Percentiles rank a stretch among this genome's conserved stretches.
Evolutionary conservation across 78 protist genomes (phyloP).

Genomic region (Capsaspora owczarzaki): DNA sequence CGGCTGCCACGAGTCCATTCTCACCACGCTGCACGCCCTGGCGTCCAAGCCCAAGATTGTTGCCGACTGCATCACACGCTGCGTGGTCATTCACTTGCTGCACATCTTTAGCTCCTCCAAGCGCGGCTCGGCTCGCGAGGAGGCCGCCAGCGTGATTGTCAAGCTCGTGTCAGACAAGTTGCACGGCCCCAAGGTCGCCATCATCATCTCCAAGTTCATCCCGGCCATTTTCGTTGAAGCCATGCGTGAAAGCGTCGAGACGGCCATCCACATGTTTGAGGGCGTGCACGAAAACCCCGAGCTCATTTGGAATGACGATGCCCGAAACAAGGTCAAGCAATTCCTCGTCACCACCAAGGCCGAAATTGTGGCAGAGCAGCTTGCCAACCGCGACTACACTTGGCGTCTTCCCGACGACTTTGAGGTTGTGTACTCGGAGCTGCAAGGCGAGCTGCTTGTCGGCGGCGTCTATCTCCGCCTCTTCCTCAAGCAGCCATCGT

Average conservation of each 20-base stretch:
- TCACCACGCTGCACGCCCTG: neutral
- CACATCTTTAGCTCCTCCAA: conserved; percentile 8
- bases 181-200: conserved; percentile 31
- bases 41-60: conserved; percentile 32
- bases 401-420: neutral
- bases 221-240: conserved; percentile 67
- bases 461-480: conserved; percentile 66
- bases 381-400: neutral
- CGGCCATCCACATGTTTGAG: conserved; percentile 46
- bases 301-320: conserved; percentile 31
- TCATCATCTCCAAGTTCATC: conserved; percentile 29
- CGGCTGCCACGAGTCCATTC: neutral
- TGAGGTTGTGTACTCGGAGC: conserved; percentile 9
- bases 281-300: conserved; percentile 39
- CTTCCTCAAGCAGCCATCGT: conserved; percentile 51
- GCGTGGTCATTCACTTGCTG: conserved; percentile 46
- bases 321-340: conserved; percentile 9
- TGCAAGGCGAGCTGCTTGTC: conserved; percentile 32
- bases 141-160: conserved; percentile 5
- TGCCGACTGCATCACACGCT: conserved; percentile 11
- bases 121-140: neutral
- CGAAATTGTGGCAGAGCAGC: neutral
- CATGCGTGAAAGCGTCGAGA: conserved; percentile 53
- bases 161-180: conserved; percentile 37
- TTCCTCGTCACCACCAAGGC: neutral